Conservation (phyloP, 345 rosid genomes). For the Citrus australasica region DNA sequence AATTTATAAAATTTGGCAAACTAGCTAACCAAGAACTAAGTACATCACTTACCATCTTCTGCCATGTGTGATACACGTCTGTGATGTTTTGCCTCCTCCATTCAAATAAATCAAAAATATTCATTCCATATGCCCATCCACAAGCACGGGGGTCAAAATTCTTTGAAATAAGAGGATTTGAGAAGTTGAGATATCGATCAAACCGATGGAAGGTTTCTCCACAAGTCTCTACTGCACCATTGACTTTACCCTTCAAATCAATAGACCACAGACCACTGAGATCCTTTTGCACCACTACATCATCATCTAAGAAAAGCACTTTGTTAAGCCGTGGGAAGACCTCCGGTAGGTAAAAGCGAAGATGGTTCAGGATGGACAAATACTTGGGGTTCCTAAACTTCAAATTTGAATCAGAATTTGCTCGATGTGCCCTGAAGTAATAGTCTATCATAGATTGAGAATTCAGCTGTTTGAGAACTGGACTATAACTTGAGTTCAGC, state of each 20-base stretch:
- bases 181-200: conserved; percentile 96
- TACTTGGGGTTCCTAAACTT: conserved; percentile 97
- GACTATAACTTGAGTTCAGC: conserved; percentile 95
- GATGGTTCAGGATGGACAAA: conserved; percentile 91
- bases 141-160: conserved; percentile 91
- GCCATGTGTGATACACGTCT: conserved; percentile 87
- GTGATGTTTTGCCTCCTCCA: conserved; percentile 94
- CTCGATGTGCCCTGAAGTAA: conserved; percentile 80
- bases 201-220: conserved; percentile 95
- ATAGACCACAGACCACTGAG: conserved; percentile 79
- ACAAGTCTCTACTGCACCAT: conserved; percentile 99
- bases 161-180: conserved; percentile 86
- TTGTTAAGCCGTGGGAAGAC: conserved; percentile 88
- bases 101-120: conserved; percentile 78
- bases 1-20: neutral
- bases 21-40: conserved; percentile 7
- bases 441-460: conserved; percentile 86
- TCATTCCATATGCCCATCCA: conserved; percentile 99
- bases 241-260: conserved; percentile 90
- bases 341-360: conserved; percentile 96
- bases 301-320: conserved; percentile 92
- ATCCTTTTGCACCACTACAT: conserved; percentile 91
- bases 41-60: conserved; percentile 64
- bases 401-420: conserved; percentile 72
- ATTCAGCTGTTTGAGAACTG: conserved; percentile 88